Evolutionary conservation across 2,329 filamentous ascomycete species (phyloP).

Genomic region (Periconia sp.): DNA sequence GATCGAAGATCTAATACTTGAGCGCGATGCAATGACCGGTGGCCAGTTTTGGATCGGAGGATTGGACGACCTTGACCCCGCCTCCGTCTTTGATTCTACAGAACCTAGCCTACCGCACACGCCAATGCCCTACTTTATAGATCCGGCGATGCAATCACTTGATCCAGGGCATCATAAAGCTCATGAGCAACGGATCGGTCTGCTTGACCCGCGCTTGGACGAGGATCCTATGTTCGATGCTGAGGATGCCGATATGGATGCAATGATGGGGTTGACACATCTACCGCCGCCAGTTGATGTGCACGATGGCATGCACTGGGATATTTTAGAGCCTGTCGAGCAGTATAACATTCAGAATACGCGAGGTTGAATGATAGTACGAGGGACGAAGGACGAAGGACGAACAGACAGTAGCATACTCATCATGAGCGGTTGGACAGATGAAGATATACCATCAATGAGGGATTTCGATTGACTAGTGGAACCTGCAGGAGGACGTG

Average conservation of each 20-base stretch:
- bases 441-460: no score
- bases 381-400: no score
- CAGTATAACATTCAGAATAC: slow-evolving; percentile 26
- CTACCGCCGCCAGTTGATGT: slow-evolving; percentile 27
- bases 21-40: slow-evolving; percentile 49
- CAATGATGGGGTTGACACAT: slow-evolving; percentile 25
- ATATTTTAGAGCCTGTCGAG: slow-evolving; percentile 33
- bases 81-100: slow-evolving; percentile 27
- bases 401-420: no score
- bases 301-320: slow-evolving; percentile 26
- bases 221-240: slow-evolving; percentile 17
- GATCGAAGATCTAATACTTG: slow-evolving; percentile 46
- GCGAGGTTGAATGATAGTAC: neutral
- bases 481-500: no score
- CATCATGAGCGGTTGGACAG: no score
- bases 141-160: slow-evolving; percentile 11
- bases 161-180: slow-evolving; percentile 8
- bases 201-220: slow-evolving; percentile 19
- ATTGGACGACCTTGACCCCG: slow-evolving; percentile 31
- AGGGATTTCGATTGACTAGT: no score
- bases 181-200: neutral
- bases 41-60: slow-evolving; percentile 56
- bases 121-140: slow-evolving; percentile 30
- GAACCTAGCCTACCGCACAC: slow-evolving; percentile 42
- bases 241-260: slow-evolving; percentile 32